A percentile compares a stretch with the other conserved stretches of the same genome.
These are phyloP conservation scores for Selaginella moellendorffii DNA, from an alignment of 75 land plant genomes.

Conservation along the genomic window DNA sequence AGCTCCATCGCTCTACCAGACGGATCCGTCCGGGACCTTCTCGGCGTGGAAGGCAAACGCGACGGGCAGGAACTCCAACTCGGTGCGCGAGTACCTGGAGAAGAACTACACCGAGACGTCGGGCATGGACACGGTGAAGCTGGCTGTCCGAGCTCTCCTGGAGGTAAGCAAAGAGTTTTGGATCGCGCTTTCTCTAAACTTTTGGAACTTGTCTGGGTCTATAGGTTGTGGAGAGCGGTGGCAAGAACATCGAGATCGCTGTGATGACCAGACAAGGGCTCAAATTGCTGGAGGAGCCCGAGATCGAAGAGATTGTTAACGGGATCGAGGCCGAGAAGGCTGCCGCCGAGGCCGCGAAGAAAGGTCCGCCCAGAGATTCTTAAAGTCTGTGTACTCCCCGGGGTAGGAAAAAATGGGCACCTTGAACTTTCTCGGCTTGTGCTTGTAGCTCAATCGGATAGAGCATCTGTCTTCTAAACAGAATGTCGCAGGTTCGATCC, in stretches of 20 bases:
- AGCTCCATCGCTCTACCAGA: constrained; percentile 80
- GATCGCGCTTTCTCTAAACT: background rate
- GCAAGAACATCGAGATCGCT: constrained; percentile 92
- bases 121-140: constrained; percentile 85
- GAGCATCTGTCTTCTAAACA: background rate
- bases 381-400: no score
- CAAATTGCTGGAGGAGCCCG: constrained; percentile 70
- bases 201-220: no score
- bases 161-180: constrained; percentile 68
- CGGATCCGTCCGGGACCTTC: constrained; percentile 97
- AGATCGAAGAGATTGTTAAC: constrained; percentile 74
- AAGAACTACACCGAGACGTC: constrained; percentile 92
- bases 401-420: no score
- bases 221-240: constrained; percentile 96
- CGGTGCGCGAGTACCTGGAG: constrained; percentile 80
- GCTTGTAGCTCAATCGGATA: background rate
- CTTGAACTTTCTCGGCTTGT: no score
- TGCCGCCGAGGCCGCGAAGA: constrained; percentile 96
- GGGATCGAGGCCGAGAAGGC: constrained; percentile 99
- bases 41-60: constrained; percentile 99
- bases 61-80: constrained; percentile 93
- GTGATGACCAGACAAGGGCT: constrained; percentile 80
- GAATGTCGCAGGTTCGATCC: background rate
- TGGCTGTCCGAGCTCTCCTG: constrained; percentile 80
- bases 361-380: constrained; percentile 63